Evolutionary conservation across 129 eudicot genomes (phyloP), one percentile per base, ranked within the genome.

Genomic region (Deinandra increscens): DNA sequence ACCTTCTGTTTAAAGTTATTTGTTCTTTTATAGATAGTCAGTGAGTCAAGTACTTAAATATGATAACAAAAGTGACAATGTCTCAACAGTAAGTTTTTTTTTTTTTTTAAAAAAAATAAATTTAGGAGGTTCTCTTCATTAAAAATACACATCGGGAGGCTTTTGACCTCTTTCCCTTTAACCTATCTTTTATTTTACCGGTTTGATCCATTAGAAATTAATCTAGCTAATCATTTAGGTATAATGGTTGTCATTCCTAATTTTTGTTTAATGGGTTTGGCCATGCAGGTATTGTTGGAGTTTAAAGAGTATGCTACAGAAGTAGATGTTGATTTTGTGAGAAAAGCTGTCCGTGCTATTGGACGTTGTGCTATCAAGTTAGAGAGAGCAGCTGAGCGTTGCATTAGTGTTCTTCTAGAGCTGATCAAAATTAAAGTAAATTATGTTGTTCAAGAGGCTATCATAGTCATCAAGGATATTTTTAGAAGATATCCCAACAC

Each of bases 331-430:
- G 99, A 93, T 75, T 93, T 93, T 83, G 99, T 93, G 41, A 85
- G 99, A 72, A 93, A 87, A 74, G 99, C 99, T 59, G 99, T 93
- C 26, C 97, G 99, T 83, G 99, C 99, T 54, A 93, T 93, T 87
- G 99, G 99, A 41, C 88, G 99, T 15, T 93, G 99, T 78, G 99
- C 99, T 72, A 93, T 93, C 75, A 93, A 93, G 78, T 79, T 93
- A 66, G 99, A 93, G 86, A 93, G 99, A 75, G 99, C 99, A 9
- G 99, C 99, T 68, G 99, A 93, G 58, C 91, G 99, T 33, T 93
- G 99, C 82, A 93, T 93, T 26, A 93, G 99, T 74, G 99, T 93
- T 55, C 84, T 93, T 79, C 88, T 93, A 68, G 99, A 93, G 77
- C 82, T 93, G 69, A 93, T 93, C 63, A 93, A 93, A 79, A 93